Percentiles rank a stretch among this genome's conserved stretches.
phyloP scores from a whole-genome alignment of 768 basidiomycete species.

The Hericium rajendrae region DNA sequence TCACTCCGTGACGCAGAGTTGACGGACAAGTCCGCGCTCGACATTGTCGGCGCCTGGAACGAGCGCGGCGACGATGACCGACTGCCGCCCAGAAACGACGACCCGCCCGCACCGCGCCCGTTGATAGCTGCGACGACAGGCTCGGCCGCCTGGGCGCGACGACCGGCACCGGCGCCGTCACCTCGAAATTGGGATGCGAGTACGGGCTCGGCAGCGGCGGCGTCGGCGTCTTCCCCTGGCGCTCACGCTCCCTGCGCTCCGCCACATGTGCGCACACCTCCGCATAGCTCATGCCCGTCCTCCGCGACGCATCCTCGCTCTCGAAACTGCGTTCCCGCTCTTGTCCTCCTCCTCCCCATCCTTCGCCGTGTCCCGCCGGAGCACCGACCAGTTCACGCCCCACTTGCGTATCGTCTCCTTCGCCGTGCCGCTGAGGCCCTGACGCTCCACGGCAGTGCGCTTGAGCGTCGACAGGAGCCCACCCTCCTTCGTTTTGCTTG shows the following conservation, averaged over 20 bases:
- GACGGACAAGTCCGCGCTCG: neutral
- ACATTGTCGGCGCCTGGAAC: neutral
- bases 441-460: constrained; percentile 72
- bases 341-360: neutral
- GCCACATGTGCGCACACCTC: constrained; percentile 72
- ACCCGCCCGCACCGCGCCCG: constrained; percentile 7
- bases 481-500: neutral
- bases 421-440: constrained; percentile 75
- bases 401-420: constrained; percentile 89
- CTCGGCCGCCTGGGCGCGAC: constrained; percentile 19
- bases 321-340: constrained; percentile 17
- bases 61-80: constrained; percentile 10
- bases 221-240: constrained; percentile 22
- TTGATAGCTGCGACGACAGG: constrained; percentile 17
- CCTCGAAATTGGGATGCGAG: constrained; percentile 5
- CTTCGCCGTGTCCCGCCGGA: constrained; percentile 41
- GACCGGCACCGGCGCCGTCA: constrained; percentile 16
- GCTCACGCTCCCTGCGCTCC: constrained; percentile 41
- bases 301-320: constrained; percentile 24
- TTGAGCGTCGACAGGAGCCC: constrained; percentile 65
- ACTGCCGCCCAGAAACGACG: constrained; percentile 19
- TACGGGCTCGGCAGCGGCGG: neutral
- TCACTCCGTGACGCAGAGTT: neutral
- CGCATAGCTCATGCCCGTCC: constrained; percentile 51
- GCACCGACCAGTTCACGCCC: constrained; percentile 71